Percentiles rank a stretch among this genome's conserved stretches.
phyloP scores from a whole-genome alignment of 2,329 filamentous ascomycete species.

The Aspergillus fumigatiaffinis region DNA sequence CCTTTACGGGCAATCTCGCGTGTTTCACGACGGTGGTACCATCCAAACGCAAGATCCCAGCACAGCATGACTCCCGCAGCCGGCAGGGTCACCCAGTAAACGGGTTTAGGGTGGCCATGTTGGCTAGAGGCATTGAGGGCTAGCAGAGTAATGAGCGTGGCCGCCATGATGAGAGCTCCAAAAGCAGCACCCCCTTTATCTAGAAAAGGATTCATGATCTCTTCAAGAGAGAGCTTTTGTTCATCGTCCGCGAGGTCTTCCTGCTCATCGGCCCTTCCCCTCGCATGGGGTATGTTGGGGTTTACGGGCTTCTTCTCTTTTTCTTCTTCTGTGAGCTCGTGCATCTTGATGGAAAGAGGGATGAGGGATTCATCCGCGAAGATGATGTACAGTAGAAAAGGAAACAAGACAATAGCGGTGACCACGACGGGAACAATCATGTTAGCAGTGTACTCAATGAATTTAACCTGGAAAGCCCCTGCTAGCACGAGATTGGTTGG shows the following conservation, averaged over 20 bases:
- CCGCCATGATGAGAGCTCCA: constrained; percentile 63
- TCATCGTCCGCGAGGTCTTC: constrained; percentile 49
- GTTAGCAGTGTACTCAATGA: constrained; percentile 71
- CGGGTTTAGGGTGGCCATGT: constrained; percentile 50
- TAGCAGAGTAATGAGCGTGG: constrained; percentile 62
- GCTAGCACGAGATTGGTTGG: constrained; percentile 72
- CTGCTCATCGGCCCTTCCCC: constrained; percentile 53
- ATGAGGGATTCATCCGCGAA: constrained; percentile 63
- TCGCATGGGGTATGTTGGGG: constrained; percentile 65
- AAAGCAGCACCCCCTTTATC: constrained; percentile 64
- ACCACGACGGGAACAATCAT: constrained; percentile 69
- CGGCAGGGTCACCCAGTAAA: constrained; percentile 67
- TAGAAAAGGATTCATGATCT: constrained; percentile 72
- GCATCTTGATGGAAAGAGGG: constrained; percentile 63
- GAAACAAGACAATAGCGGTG: constrained; percentile 66
- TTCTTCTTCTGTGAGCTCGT: constrained; percentile 59
- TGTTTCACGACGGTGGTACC: constrained; percentile 60
- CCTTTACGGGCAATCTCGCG: constrained; percentile 59
- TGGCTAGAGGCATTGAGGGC: constrained; percentile 61
- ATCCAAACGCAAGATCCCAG: constrained; percentile 64
- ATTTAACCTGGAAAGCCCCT: constrained; percentile 67
- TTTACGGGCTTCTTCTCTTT: constrained; percentile 59
- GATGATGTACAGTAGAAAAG: constrained; percentile 65
- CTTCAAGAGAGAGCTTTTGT: constrained; percentile 60
- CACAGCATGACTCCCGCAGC: constrained; percentile 65